Base-by-base conservation (phyloP, 2,329 filamentous ascomycete genomes). In the Fusarium liriodendri region DNA sequence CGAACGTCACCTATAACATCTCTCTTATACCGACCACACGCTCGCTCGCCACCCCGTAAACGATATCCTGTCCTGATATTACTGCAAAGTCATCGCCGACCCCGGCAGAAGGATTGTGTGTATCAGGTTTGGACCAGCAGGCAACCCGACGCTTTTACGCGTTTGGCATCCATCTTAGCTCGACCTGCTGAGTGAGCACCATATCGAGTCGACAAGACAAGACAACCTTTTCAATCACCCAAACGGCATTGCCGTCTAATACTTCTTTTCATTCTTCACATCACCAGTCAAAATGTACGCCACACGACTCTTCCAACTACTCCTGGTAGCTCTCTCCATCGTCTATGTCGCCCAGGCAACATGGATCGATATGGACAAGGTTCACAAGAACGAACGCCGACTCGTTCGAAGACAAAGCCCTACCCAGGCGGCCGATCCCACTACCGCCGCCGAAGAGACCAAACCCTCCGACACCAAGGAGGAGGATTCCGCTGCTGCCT, bases 311-410 rank as follows among this genome's bases (percentile, higher is more conserved):
- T 68, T 88, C 37, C 82, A 85, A 76, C 78, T 89, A 68, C 79
- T 90, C 66, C 77, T 89, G 71, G 80, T 88, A 74, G 86, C 85
- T 50, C 81, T 89, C 61, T 86, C 86, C 50, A 78, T 87, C 67
- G 71, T 85, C 63, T 83, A 82, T 54, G 81, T 87, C 40, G 85
- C 85, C 52, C 86, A 89, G 75, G 88, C 83, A 61, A 79, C 80
- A 32, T 79, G 77, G 75, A 67, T 80, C 70, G 71, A 83, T 70
- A 27, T 68, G 38, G 69, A 73, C 67, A 54, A 82, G 71, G 38
- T 69, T 47, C 70, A 73, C 67, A 20, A 72, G 22, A 69, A 73
- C 27, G 72, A 64, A 62, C 76, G 69, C 33, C 76, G 55, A 45
- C 18, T 77, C 47, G 66, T 69, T 40, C 66, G 72, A 70, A 71